Evolutionary conservation across 305 asterid species (phyloP).

Genomic region (Fraxinus ornus): DNA sequence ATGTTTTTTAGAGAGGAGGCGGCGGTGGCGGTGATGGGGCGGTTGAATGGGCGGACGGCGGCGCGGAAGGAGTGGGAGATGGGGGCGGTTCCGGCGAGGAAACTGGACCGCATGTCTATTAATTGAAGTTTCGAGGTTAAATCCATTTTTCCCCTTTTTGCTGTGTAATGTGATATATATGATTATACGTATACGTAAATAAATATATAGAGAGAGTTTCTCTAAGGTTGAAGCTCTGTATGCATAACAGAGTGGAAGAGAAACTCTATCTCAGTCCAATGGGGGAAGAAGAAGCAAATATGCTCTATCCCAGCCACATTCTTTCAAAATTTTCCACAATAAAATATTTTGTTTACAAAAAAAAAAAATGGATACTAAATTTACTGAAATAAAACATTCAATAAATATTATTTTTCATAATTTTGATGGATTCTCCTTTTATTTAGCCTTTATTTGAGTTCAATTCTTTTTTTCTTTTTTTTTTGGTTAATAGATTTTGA

Average conservation of each 20-base stretch:
- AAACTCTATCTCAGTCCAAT: constrained; percentile 9
- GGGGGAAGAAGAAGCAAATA: neutral
- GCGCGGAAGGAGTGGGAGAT: constrained; percentile 42
- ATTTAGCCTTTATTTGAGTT: too few relatives aligned
- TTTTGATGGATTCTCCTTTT: too few relatives aligned
- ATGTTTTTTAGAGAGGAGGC: constrained; percentile 35
- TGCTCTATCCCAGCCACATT: too few relatives aligned
- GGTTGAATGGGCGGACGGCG: constrained; percentile 35
- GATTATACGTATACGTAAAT: neutral
- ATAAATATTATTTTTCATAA: too few relatives aligned
- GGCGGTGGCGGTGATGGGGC: constrained; percentile 19
- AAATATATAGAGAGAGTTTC: neutral
- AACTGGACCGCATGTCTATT: constrained; percentile 67
- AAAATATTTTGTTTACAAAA: too few relatives aligned
- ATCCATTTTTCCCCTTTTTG: constrained; percentile 42
- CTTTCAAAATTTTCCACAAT: too few relatives aligned
- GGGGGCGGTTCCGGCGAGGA: constrained; percentile 56
- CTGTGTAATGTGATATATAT: neutral
- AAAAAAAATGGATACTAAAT: too few relatives aligned
- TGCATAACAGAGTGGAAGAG: constrained; percentile 13
- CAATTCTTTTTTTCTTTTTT: too few relatives aligned
- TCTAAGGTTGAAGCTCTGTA: neutral
- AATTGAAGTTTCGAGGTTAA: constrained; percentile 65
- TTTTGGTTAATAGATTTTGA: too few relatives aligned
- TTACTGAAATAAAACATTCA: too few relatives aligned